These are phyloP conservation scores for Beverwykella pulmonaria DNA, from an alignment of 495 filamentous ascomycete species.

Conservation along the genomic window DNA sequence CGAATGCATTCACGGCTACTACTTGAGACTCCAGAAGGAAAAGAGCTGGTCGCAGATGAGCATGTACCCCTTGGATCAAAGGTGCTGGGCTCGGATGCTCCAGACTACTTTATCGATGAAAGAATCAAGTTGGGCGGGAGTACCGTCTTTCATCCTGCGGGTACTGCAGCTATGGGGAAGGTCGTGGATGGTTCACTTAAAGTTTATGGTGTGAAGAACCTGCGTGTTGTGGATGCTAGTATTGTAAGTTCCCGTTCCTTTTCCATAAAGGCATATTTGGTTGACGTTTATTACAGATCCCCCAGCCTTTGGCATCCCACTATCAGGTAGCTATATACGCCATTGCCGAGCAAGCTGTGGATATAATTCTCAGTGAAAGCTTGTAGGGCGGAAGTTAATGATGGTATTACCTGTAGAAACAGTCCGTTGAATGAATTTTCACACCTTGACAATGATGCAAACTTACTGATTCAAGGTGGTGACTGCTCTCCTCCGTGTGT, in stretches of 20 bases:
- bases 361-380: conserved; percentile 29
- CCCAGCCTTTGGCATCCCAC: conserved; percentile 30
- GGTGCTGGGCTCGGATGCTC: background rate
- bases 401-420: too few relatives aligned
- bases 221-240: conserved; percentile 45
- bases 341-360: conserved; percentile 31
- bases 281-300: conserved; percentile 14
- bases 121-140: conserved; percentile 21
- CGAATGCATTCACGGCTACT: conserved; percentile 15
- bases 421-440: too few relatives aligned
- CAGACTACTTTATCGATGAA: conserved; percentile 32
- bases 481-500: too few relatives aligned
- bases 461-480: too few relatives aligned
- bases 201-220: conserved; percentile 39
- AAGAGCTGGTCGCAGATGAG: conserved; percentile 15
- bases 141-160: conserved; percentile 38
- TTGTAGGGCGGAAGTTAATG: background rate
- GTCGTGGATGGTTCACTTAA: conserved; percentile 43
- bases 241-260: conserved; percentile 24
- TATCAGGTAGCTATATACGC: conserved; percentile 30
- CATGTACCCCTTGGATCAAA: conserved; percentile 1
- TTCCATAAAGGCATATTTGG: background rate
- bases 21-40: conserved; percentile 29
- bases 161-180: conserved; percentile 44
- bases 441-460: too few relatives aligned